Percentiles rank a stretch among this genome's conserved stretches.
Evolutionary conservation across 306 rosid genomes (phyloP).

Genomic region (Delonix regia): DNA sequence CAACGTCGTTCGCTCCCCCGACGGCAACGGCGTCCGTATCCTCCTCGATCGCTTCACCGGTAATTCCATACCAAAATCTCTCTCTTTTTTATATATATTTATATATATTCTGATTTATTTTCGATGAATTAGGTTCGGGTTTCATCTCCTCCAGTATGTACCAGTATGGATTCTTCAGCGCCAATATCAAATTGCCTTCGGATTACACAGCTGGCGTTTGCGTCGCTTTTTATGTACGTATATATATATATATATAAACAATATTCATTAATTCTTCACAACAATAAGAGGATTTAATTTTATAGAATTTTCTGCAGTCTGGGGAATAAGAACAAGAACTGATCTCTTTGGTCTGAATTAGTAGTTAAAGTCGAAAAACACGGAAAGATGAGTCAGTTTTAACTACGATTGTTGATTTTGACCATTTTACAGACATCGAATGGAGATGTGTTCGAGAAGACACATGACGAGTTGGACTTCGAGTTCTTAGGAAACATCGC

Average conservation of each 20-base stretch:
- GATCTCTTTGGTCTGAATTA: neutral
- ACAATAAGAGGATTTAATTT: neutral
- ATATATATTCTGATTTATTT: neutral
- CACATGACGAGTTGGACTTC: constrained; percentile 90
- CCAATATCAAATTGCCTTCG: constrained; percentile 83
- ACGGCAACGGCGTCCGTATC: constrained; percentile 79
- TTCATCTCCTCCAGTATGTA: constrained; percentile 85
- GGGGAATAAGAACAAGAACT: neutral
- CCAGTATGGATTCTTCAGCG: constrained; percentile 91
- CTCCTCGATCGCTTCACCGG: constrained; percentile 93
- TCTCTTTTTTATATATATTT: neutral
- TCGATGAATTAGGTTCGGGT: constrained; percentile 67
- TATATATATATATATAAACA: neutral
- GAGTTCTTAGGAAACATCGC: constrained; percentile 84
- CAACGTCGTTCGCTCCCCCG: constrained; percentile 79
- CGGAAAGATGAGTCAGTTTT: neutral
- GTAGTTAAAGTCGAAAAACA: neutral
- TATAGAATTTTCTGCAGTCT: neutral
- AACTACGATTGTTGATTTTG: neutral
- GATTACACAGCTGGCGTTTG: constrained; percentile 88
- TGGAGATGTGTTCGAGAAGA: constrained; percentile 83
- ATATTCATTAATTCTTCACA: neutral
- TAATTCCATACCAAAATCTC: neutral
- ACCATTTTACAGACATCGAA: constrained; percentile 69
- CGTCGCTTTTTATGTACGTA: constrained; percentile 86